These are phyloP conservation scores for Schrenkiella parvula DNA, from an alignment of 345 rosid species.

Conservation along the genomic window DNA sequence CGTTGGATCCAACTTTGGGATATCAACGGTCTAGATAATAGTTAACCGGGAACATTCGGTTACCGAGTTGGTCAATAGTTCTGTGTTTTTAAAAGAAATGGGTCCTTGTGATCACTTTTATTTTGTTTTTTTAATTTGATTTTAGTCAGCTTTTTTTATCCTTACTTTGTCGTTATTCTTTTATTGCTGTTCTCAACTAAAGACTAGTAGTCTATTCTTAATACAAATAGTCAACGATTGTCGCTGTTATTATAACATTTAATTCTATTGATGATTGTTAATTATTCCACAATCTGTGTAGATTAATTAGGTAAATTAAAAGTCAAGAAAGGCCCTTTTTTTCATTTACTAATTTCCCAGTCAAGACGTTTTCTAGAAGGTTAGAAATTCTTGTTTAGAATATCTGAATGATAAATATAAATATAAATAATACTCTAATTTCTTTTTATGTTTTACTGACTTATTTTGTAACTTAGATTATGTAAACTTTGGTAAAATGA, in stretches of 20 bases:
- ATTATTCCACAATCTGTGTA: constrained; percentile 4
- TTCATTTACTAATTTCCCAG: background rate
- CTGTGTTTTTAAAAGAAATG: background rate
- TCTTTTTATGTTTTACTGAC: background rate
- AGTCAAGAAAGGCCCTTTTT: constrained; percentile 10
- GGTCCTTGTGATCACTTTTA: constrained; percentile 26
- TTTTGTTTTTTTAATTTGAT: background rate
- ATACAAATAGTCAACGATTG: constrained; percentile 18
- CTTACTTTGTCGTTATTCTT: constrained; percentile 24
- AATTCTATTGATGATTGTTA: background rate
- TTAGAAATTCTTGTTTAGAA: background rate
- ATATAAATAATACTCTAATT: no score
- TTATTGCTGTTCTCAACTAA: constrained; percentile 19
- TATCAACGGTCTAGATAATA: constrained; percentile 13
- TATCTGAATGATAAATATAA: background rate
- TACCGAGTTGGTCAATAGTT: constrained; percentile 26
- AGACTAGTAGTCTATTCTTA: background rate
- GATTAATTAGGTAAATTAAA: constrained; percentile 12
- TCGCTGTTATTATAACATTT: constrained; percentile 16
- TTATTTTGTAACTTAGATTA: no score
- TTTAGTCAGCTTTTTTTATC: constrained; percentile 17
- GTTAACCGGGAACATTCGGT: constrained; percentile 13
- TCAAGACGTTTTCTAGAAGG: constrained; percentile 15
- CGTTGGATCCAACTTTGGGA: constrained; percentile 11
- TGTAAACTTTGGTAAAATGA: no score